Evolutionary conservation across 2,329 filamentous ascomycete genomes (phyloP), one percentile per base, ranked within the genome.

Genomic region (Paraphoma sp.): DNA sequence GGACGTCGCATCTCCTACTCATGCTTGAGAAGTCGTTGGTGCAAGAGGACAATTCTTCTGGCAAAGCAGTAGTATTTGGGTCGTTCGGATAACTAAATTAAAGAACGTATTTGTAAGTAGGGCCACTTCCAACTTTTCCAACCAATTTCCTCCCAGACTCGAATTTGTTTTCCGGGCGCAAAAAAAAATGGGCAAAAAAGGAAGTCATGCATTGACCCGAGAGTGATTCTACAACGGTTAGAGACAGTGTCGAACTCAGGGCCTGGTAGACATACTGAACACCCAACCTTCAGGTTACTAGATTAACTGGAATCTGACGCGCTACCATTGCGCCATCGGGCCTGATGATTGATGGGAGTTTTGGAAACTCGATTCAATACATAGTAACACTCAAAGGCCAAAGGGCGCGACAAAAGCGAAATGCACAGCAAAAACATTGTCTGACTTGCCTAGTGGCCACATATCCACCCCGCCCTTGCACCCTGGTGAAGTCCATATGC

Each of bases 21-120:
- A 86, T 83, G 55, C 78, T 90, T 23, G 91, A 95, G 70, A 80
- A 85, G 68, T 87, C 87, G 1, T 78, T 86, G 54, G 79, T 83
- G 48, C 84, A 90, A 67, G 83, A 89, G 62, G 78, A 84, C 46
- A 81, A 82, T 45, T 79, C 83, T 57, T 82, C 84, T 70, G 87
- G 87, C 75, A 90, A 88, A 76, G 87, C 89, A 51, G 81, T 92
- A 52, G 81, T 90, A 42, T 88, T 90, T 74, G 83, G 85, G 48
- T 83, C 82, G 6, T 80, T 78, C 48, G 72, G 73, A 16, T 70
- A 63, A 46, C 31, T 54, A 23, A 45, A 45, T 40, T 44, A 17
- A 51, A 28, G 28, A 51, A 28, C 12, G 45, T 48, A 48, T 33
- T 46, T 41, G n/a, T 31, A 14, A 38, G 9, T 43, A 6, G 16